A percentile compares a stretch with the other conserved stretches of the same genome.
Evolutionary conservation across 2,329 filamentous ascomycete genomes (phyloP).

Genomic region (Laburnicola sp.): DNA sequence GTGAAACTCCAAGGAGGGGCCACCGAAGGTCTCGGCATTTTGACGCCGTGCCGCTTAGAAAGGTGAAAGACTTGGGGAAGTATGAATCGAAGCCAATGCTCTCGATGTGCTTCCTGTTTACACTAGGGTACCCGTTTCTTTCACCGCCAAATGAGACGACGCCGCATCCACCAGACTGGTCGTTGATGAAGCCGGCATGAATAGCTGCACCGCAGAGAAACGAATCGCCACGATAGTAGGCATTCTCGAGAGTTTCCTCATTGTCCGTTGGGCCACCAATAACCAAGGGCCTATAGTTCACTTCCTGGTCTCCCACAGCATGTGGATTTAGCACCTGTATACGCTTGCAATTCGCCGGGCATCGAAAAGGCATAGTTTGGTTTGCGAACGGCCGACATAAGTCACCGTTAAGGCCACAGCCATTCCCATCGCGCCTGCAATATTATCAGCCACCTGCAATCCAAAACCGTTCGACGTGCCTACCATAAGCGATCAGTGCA

Average conservation of each 20-base stretch:
- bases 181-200: conserved; percentile 76
- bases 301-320: conserved; percentile 70
- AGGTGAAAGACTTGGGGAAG: conserved; percentile 85
- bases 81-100: conserved; percentile 82
- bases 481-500: conserved; percentile 73
- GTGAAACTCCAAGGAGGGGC: conserved; percentile 78
- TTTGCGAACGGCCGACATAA: conserved; percentile 75
- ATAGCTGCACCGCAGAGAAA: conserved; percentile 85
- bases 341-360: conserved; percentile 70
- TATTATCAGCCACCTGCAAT: conserved; percentile 2
- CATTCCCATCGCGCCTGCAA: conserved; percentile 61
- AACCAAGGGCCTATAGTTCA: conserved; percentile 59
- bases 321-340: conserved; percentile 70
- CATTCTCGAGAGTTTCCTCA: conserved; percentile 46
- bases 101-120: conserved; percentile 71
- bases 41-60: conserved; percentile 67
- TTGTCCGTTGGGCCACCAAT: conserved; percentile 56
- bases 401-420: conserved; percentile 73
- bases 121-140: conserved; percentile 64
- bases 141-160: conserved; percentile 75
- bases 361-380: conserved; percentile 71
- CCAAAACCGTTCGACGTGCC: conserved; percentile 32
- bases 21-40: conserved; percentile 78
- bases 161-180: conserved; percentile 76
- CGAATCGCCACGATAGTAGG: conserved; percentile 83